Evolutionary conservation across 129 eudicot genomes (phyloP), one percentile per base, ranked within the genome.

Genomic region (Daucus carota): DNA sequence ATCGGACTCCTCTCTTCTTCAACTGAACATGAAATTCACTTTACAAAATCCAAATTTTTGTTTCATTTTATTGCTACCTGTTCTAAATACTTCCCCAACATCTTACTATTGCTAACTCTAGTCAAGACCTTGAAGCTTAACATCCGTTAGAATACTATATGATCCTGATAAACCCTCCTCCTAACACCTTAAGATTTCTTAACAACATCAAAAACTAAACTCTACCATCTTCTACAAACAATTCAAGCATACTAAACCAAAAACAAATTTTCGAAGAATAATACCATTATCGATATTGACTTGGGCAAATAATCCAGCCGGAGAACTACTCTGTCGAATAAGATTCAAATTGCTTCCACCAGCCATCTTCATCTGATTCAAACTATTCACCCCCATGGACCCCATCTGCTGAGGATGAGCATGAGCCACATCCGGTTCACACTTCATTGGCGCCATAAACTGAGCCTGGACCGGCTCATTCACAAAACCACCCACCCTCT

Each of bases 271-370:
- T 54, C 13, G 62, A 54, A 22, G 5, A 50, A 65, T 45, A 63
- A 26, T 86, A 92, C 98, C 99, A 67, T 74, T 81, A 43, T 87
- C 90, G 14, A 87, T 48, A 57, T 89, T 85, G 45, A 94, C 77
- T 71, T 88, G 84, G 68, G 79, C 83, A 38, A 91, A 88, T 41
- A 91, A 85, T 59, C 96, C 97, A 74, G 97, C 96, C 3, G 97
- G 97, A 8, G 89, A 87, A 78, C 96, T 92, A 68, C 85, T 87
- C 16, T 92, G 89, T 0, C 97, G 92, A 70, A 79, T 72, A 22
- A 89, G 89, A 79, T 79, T 85, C 29, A 77, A 71, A 77, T 63
- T 78, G 12, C 70, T 75, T 42, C 83, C 76, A 11, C 83, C 73
- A 66, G 75, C 75, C 47, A 80, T 43, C 28, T 31, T 75, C 78